Evolutionary conservation across 306 rosid genomes (phyloP).

Genomic region (Vicia sativa): DNA sequence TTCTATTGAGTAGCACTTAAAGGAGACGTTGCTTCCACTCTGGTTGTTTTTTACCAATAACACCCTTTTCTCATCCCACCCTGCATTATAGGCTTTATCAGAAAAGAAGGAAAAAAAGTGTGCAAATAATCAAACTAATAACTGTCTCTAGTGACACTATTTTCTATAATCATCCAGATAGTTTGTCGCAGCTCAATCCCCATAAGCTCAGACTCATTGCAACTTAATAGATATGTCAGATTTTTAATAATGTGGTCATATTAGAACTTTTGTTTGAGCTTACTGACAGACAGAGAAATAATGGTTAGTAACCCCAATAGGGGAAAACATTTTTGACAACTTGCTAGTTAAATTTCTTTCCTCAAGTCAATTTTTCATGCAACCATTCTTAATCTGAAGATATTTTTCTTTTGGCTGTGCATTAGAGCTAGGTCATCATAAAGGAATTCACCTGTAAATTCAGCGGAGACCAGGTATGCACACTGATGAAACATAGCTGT

Average conservation of each 20-base stretch:
- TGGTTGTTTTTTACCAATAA: conserved; percentile 42
- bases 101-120: background rate
- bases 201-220: background rate
- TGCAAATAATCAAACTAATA: conserved; percentile 8
- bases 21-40: conserved; percentile 50
- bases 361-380: conserved; percentile 5
- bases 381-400: conserved; percentile 12
- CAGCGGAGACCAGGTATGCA: conserved; percentile 28
- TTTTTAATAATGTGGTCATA: conserved; percentile 17
- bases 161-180: conserved; percentile 24
- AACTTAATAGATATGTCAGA: conserved; percentile 1
- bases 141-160: background rate
- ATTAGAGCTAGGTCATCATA: conserved; percentile 28
- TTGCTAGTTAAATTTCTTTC: background rate
- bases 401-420: conserved; percentile 18
- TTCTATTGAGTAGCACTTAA: conserved; percentile 40
- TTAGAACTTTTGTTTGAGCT: conserved; percentile 28
- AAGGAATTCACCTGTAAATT: conserved; percentile 36
- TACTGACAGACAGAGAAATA: conserved; percentile 7
- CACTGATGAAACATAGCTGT: conserved; percentile 33
- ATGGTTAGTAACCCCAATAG: conserved; percentile 1
- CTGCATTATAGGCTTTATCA: conserved; percentile 48
- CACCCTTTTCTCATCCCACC: conserved; percentile 61
- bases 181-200: conserved; percentile 19
- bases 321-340: conserved; percentile 17